These are phyloP conservation scores for Posidonia oceanica DNA, from an alignment of 116 monocot species.

Conservation along the genomic window DNA sequence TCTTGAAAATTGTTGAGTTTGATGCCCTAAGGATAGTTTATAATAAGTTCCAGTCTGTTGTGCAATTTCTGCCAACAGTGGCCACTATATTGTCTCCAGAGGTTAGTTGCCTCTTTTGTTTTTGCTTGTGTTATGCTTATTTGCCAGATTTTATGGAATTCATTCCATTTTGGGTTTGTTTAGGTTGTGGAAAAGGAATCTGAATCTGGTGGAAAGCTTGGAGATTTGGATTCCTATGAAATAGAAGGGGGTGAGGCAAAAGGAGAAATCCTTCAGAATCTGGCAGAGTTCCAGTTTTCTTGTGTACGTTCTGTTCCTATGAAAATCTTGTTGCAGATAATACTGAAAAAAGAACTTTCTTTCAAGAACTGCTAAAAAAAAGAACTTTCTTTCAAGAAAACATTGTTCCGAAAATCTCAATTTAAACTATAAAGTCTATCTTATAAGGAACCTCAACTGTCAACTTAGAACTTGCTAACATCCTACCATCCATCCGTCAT, in stretches of 20 bases:
- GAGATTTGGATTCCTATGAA: constrained; percentile 82
- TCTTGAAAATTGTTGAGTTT: constrained; percentile 82
- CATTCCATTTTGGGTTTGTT: neutral
- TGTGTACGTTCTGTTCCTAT: constrained; percentile 42
- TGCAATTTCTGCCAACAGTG: constrained; percentile 64
- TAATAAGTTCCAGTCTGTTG: constrained; percentile 80
- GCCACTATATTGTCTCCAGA: constrained; percentile 84
- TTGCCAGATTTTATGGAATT: neutral
- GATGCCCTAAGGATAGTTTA: constrained; percentile 75
- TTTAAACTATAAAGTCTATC: too few relatives aligned
- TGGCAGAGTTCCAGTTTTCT: constrained; percentile 93
- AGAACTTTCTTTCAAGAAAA: too few relatives aligned
- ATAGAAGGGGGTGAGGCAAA: constrained; percentile 96
- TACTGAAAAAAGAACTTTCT: too few relatives aligned
- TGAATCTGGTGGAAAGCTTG: constrained; percentile 75
- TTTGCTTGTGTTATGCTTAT: neutral
- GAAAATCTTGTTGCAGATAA: too few relatives aligned
- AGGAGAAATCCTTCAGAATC: constrained; percentile 94
- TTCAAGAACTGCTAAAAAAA: too few relatives aligned
- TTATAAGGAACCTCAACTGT: too few relatives aligned
- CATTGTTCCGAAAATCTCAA: too few relatives aligned
- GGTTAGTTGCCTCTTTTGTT: constrained; percentile 26
- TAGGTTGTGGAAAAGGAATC: constrained; percentile 76
- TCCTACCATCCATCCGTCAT: too few relatives aligned
- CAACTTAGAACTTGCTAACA: too few relatives aligned